Evolutionary conservation across 2,329 filamentous ascomycete species (phyloP), one percentile per base, ranked within the genome.

Genomic region (Clonostachys chloroleuca): DNA sequence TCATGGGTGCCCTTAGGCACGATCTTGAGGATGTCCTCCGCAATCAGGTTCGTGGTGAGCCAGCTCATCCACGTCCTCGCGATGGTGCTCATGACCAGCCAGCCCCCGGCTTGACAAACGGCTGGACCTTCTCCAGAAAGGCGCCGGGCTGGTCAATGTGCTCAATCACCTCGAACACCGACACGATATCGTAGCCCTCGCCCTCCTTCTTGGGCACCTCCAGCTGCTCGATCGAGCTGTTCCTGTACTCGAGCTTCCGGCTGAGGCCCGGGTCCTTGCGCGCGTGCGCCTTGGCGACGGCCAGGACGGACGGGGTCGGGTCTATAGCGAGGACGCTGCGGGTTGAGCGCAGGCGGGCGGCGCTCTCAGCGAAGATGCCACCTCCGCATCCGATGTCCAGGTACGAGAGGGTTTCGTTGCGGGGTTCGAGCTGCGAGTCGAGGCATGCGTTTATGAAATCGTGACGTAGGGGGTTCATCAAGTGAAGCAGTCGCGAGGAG

Each of bases 381-480:
- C 92, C 94, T 51, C 94, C 94, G 67, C 94, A 97, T 55, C 94
- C 94, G 49, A 99, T 81, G 66, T 99, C 94, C 46, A 99, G 85
- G 66, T 90, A 95, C 34, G 77, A 77, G 5, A 90, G 72, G 9
- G 49, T 56, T 54, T 52, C 55, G 35, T 52, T 41, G 58, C 54
- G 44, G 20, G 69, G 59, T 42, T 71, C 68, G 50, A 70, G 68
- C 42, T 78, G 73, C 17, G 80, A 77, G 53, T 58, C 56, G 42
- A 86, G 80, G 62, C 92, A 96, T 52, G 73, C 70, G 18, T 77
- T 77, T 65, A 96, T 94, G 69, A 97, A 97, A 68, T 91, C 84
- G 71, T 97, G 92, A 34, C 94, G 91, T 42, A 96, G 81, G 2
- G 94, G 94, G 70, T 99, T 97, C 92, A 99, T 97, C 55, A 96